Conservation (phyloP, 345 rosid species). For the Linum trigynum region DNA sequence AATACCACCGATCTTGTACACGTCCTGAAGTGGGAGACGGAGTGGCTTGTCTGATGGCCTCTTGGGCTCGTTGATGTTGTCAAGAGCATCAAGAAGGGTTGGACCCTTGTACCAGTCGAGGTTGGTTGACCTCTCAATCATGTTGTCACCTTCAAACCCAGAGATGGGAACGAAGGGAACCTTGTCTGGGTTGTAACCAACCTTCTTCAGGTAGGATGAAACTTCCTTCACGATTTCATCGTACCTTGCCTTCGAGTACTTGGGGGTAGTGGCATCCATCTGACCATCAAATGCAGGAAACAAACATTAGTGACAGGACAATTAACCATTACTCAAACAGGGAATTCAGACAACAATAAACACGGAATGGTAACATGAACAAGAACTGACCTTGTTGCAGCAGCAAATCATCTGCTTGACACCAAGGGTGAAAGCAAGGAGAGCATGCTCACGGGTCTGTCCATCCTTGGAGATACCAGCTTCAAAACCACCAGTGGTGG, state of each 20-base stretch:
- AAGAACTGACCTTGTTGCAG: background rate
- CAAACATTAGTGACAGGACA: background rate
- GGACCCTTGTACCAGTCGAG: slow-evolving; percentile 13
- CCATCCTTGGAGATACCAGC: slow-evolving; percentile 12
- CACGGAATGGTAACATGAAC: background rate
- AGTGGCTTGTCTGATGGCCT: slow-evolving; percentile 10
- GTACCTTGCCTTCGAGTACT: slow-evolving; percentile 9
- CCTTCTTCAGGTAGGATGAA: slow-evolving; percentile 8
- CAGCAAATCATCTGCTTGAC: slow-evolving; percentile 6
- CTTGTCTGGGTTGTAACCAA: slow-evolving; percentile 5
- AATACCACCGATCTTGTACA: slow-evolving; percentile 4
- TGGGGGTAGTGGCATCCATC: slow-evolving; percentile 11
- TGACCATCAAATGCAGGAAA: background rate
- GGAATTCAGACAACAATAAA: background rate
- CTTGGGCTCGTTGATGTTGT: slow-evolving; percentile 5
- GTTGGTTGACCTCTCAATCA: slow-evolving; percentile 12
- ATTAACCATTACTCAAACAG: background rate
- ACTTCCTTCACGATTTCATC: slow-evolving; percentile 12
- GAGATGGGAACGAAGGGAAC: slow-evolving; percentile 5
- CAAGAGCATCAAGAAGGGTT: slow-evolving; percentile 7
- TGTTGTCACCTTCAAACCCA: slow-evolving; percentile 10
- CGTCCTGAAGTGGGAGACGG: slow-evolving; percentile 10
- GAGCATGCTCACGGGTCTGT: slow-evolving; percentile 11
- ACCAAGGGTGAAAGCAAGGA: slow-evolving; percentile 9
- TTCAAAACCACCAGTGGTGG: slow-evolving; percentile 5